Conservation (phyloP, 2,329 filamentous ascomycete genomes). For the Diaporthe capsici region DNA sequence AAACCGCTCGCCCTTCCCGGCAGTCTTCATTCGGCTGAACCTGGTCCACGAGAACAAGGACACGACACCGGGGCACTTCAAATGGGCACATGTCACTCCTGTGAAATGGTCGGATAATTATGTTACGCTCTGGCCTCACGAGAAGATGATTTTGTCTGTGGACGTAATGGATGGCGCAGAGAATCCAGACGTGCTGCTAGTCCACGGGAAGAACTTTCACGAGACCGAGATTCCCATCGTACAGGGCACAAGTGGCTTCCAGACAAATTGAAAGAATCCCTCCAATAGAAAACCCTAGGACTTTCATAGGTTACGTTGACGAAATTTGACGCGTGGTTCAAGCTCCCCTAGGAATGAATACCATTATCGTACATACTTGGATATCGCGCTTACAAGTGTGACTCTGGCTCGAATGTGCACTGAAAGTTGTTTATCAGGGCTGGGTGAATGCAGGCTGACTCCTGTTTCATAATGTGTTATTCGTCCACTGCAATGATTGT, state of each 20-base stretch:
- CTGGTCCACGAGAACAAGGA: conserved; percentile 59
- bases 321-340: not conserved
- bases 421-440: not conserved
- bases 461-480: not conserved
- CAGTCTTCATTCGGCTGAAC: conserved; percentile 69
- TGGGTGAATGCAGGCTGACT: not conserved
- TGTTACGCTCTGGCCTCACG: conserved; percentile 49
- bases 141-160: not conserved
- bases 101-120: conserved; percentile 75
- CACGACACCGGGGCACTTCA: not conserved
- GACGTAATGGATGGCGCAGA: not conserved
- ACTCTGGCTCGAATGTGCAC: not conserved
- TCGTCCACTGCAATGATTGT: not conserved
- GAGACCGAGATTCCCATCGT: not conserved
- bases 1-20: conserved; percentile 66
- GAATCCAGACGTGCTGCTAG: not conserved
- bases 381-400: not conserved
- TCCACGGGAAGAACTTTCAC: not conserved
- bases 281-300: not conserved
- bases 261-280: not conserved
- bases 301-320: not conserved
- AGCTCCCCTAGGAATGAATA: not conserved
- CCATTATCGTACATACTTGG: not conserved
- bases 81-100: conserved; percentile 60
- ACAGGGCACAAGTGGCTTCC: not conserved